Evolutionary conservation across 2,329 filamentous ascomycete genomes (phyloP).

Genomic region (Xylariaceae sp.): DNA sequence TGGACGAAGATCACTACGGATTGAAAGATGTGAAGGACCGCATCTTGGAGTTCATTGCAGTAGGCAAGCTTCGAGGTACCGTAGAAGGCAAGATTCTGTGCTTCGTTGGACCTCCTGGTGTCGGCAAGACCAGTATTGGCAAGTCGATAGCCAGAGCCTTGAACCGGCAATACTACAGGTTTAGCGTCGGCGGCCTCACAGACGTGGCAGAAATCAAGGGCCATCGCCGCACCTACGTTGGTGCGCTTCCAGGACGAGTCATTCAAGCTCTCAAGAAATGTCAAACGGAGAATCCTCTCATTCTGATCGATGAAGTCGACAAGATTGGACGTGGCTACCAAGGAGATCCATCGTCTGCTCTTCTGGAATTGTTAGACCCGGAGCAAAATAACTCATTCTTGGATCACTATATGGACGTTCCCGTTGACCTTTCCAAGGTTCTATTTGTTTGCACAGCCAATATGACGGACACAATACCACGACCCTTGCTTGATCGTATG

Average conservation of each 20-base stretch:
- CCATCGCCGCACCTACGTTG: slow-evolving; percentile 92
- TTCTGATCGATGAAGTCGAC: slow-evolving; percentile 95
- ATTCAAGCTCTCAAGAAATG: slow-evolving; percentile 99
- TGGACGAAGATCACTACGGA: slow-evolving; percentile 96
- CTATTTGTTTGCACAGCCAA: slow-evolving; percentile 98
- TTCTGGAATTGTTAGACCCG: slow-evolving; percentile 89
- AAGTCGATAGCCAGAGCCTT: slow-evolving; percentile 95
- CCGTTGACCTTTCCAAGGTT: slow-evolving; percentile 94
- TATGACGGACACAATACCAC: slow-evolving; percentile 96
- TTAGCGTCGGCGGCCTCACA: slow-evolving; percentile 93
- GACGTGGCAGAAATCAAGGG: slow-evolving; percentile 99
- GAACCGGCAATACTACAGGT: slow-evolving; percentile 95
- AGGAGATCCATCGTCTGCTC: slow-evolving; percentile 89
- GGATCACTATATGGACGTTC: slow-evolving; percentile 98
- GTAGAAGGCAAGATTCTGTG: slow-evolving; percentile 98
- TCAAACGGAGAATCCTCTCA: slow-evolving; percentile 94
- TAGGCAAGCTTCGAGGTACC: slow-evolving; percentile 92
- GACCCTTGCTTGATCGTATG: slow-evolving; percentile 92
- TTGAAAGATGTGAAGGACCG: slow-evolving; percentile 98
- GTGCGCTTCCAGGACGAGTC: slow-evolving; percentile 89
- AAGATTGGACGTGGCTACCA: slow-evolving; percentile 97
- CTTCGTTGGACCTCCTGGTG: slow-evolving; percentile 93
- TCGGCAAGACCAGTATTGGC: slow-evolving; percentile 97
- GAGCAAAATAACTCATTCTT: slow-evolving; percentile 97
- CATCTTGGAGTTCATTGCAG: slow-evolving; percentile 96